Evolutionary conservation across 345 rosid genomes (phyloP), one percentile per base, ranked within the genome.

Genomic region (Eucalyptus virginea): DNA sequence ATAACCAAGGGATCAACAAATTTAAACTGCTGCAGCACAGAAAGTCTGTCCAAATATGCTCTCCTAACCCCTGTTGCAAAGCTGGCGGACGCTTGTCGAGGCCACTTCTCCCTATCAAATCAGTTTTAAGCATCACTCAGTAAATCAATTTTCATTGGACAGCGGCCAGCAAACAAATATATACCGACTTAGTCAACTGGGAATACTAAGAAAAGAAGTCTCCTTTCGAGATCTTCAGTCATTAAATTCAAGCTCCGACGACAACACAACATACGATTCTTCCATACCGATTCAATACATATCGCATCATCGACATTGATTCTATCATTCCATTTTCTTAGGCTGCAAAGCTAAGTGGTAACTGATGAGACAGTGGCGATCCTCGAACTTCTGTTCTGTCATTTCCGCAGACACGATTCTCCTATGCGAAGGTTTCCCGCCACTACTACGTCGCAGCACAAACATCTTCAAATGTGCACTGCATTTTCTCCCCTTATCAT

Each of bases 101-200:
- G 96, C 95, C 95, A 95, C 21, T 90, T 93, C 88, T 93, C 92
- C 89, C 98, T 94, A 54, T 44, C 60, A 86, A 87, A 81, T 45
- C 47, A 50, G 15, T 86, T 48, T 19, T 18, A 51, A 86, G 8
- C 54, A 37, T 77, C 83, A 19, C 17, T 83, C 45, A 69, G 60
- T 19, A 87, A 21, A 30, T 40, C 28, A 16, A 56, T 47, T n/a
- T 86, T 51, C 87, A 86, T 2, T 7, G 37, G 54, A 28, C 19
- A 47, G 56, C 4, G 5, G 37, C 58, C 58, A 0, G 34, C 24
- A 32, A 86, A 32, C 24, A 24, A 48, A 45, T 51, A 48, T 86
- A 11, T 32, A 30, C 8, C 40, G 0, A 48, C 23, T 72, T 72
- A 72, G 45, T 72, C 28, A 19, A 72, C 28, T 72, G 34, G 87